These are phyloP conservation scores for Tilletia horrida DNA, from an alignment of 1,284 basidiomycete species.

Conservation along the genomic window DNA sequence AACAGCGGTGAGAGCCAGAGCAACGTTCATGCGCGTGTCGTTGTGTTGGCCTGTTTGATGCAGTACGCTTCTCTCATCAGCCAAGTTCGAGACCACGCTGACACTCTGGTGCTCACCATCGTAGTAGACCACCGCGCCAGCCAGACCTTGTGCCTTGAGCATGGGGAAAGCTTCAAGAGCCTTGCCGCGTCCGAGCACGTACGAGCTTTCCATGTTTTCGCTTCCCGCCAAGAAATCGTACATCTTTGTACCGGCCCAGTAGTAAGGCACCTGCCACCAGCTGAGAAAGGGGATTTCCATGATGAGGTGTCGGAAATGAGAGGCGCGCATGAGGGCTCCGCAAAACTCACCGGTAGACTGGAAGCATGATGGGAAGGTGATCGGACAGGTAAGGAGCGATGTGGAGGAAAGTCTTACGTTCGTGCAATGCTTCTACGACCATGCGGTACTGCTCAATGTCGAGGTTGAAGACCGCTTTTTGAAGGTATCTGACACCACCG, in stretches of 20 bases:
- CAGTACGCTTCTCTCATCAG: too few relatives aligned
- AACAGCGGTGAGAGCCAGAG: constrained; percentile 80
- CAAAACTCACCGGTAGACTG: constrained; percentile 72
- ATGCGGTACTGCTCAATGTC: constrained; percentile 87
- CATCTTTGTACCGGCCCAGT: constrained; percentile 90
- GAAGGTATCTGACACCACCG: constrained; percentile 93
- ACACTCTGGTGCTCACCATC: constrained; percentile 62
- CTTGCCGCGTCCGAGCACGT: constrained; percentile 82
- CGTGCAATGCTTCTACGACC: constrained; percentile 86
- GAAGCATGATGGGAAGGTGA: constrained; percentile 92
- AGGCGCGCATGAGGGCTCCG: background rate
- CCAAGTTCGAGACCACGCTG: too few relatives aligned
- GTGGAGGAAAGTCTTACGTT: constrained; percentile 87
- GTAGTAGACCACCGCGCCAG: constrained; percentile 93
- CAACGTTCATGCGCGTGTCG: constrained; percentile 96
- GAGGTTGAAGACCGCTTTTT: constrained; percentile 91
- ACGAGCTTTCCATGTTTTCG: constrained; percentile 94
- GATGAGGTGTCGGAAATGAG: background rate
- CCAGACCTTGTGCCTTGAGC: constrained; percentile 86
- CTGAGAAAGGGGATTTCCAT: background rate
- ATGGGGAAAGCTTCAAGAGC: constrained; percentile 93
- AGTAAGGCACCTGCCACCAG: constrained; percentile 97
- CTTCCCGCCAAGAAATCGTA: constrained; percentile 93
- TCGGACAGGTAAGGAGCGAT: constrained; percentile 89
- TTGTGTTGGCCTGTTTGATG: constrained; percentile 70